A percentile compares a stretch with the other conserved stretches of the same genome.
Evolutionary conservation across 202 grass and related monocot genomes (phyloP).

Genomic region (Elaeis oleifera): DNA sequence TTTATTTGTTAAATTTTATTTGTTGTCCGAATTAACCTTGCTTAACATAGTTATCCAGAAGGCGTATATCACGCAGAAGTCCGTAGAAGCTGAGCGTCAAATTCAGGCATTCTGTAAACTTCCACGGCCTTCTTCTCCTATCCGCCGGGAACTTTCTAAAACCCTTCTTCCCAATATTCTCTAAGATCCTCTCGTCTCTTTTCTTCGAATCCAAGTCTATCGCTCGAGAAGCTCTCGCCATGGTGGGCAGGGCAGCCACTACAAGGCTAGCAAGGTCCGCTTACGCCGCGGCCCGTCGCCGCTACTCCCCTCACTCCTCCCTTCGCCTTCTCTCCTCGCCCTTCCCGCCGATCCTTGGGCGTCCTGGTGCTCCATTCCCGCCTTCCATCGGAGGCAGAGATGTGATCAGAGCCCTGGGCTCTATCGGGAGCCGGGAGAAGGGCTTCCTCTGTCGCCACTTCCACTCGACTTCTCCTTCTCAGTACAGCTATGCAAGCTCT

Average conservation of each 20-base stretch:
- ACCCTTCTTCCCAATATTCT: no score
- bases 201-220: no score
- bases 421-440: not conserved
- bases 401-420: not conserved
- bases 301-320: not conserved
- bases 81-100: no score
- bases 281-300: not conserved
- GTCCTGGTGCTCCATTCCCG: not conserved
- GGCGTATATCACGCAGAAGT: no score
- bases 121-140: no score
- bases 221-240: not conserved
- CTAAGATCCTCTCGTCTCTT: no score
- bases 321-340: not conserved
- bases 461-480: constrained; percentile 33
- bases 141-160: no score
- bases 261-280: constrained; percentile 5
- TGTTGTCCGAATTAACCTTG: no score
- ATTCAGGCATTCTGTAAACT: no score
- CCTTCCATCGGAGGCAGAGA: not conserved
- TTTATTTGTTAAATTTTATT: no score
- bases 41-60: no score
- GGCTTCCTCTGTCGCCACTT: constrained; percentile 29
- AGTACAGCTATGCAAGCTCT: constrained; percentile 21
- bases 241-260: not conserved
- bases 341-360: not conserved